Evolutionary conservation across 2,329 filamentous ascomycete species (phyloP), one percentile per base, ranked within the genome.

Genomic region (Alternaria novae-zelandiae): DNA sequence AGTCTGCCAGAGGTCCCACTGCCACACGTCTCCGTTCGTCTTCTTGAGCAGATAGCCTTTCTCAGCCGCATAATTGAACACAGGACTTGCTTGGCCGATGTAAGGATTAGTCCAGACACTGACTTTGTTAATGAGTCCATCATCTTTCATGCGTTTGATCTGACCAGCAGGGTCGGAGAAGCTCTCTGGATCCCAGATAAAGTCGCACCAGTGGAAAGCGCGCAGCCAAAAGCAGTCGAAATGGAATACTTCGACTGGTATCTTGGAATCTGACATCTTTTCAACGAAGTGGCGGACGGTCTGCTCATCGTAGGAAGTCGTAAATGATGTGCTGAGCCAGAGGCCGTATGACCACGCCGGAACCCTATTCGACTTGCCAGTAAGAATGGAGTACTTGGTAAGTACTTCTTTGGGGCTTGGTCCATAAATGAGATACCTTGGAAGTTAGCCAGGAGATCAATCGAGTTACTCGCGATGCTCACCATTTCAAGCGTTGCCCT

Each of bases 151-250:
- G 2, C 89, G 85, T 8, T 83, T 75, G 64, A 93, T 88, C 71
- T 90, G 89, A 0, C 84, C 87, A 54, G 85, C 84, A 2, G 90
- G 88, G 66, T 93, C 89, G 0, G 90, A 89, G 78, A 93, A 93
- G 69, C 86, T 86, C 50, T 89, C 86, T 2, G 85, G 81, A 71
- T 91, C 89, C 80, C 92, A 93, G 54, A 89, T 84, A 67, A 93
- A 92, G 76, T 92, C 90, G 62, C 89, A 91, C 90, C 90, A 93
- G 59, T 88, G 87, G 74, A 91, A 92, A 2, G 88, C 89, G 65
- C 89, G 89, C 84, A 93, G 89, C 90, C 90, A 93, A 84, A 92
- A 93, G 77, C 88, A 91, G 75, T 93, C 90, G 67, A 90, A 93
- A 77, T 93, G 91, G 78, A 93, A 92, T 4, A 92, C 89, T 41